Evolutionary conservation across 805 yeast genomes (phyloP).

Genomic region (Suhomyces canberraensis): DNA sequence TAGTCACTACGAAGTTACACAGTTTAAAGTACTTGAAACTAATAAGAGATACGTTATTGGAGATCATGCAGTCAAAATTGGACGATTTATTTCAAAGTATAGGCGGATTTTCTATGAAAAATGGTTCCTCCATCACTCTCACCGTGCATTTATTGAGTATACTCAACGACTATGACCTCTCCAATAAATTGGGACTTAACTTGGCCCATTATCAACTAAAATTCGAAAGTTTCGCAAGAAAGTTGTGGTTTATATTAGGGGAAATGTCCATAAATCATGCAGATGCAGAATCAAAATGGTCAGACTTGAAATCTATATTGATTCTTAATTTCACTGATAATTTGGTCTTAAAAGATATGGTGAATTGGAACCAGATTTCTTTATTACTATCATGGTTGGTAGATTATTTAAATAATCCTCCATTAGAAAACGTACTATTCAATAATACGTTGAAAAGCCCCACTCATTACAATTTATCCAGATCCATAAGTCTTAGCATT

Average conservation of each 20-base stretch:
- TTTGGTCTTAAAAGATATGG: conserved; percentile 21
- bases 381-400: conserved; percentile 24
- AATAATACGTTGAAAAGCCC: too few relatives aligned
- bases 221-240: conserved; percentile 29
- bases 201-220: conserved; percentile 19
- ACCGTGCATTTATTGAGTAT: conserved; percentile 34
- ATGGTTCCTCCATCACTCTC: conserved; percentile 6
- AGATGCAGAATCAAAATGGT: conserved; percentile 4
- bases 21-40: conserved; percentile 22
- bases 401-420: conserved; percentile 12
- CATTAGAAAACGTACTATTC: conserved; percentile 4
- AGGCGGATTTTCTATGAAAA: neutral
- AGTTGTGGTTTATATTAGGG: conserved; percentile 28
- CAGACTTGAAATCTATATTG: conserved; percentile 27
- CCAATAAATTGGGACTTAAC: conserved; percentile 25
- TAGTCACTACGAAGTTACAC: conserved; percentile 27
- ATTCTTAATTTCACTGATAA: conserved; percentile 30
- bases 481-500: conserved; percentile 17
- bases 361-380: conserved; percentile 24
- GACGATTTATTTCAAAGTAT: conserved; percentile 12
- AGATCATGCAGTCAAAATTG: conserved; percentile 16
- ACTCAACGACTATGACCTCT: conserved; percentile 34
- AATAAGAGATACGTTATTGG: conserved; percentile 17
- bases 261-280: conserved; percentile 2
- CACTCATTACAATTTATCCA: neutral